A percentile compares a stretch with the other conserved stretches of the same genome.
Evolutionary conservation across 345 rosid species (phyloP).

Genomic region (Boechera stricta): DNA sequence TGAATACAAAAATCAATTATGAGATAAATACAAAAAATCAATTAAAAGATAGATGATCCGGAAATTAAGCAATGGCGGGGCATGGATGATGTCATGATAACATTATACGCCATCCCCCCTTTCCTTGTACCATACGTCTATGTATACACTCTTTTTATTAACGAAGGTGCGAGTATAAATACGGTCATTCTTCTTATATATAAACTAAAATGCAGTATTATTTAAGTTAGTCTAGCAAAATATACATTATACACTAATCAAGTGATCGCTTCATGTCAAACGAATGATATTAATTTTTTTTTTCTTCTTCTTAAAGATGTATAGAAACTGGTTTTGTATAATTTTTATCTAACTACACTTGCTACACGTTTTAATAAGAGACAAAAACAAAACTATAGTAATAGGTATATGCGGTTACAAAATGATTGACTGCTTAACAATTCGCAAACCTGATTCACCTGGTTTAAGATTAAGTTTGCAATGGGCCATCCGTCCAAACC

Average conservation of each 20-base stretch:
- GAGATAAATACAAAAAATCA: conserved; percentile 29
- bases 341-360: too few relatives aligned
- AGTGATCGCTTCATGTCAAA: not conserved
- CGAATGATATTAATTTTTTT: not conserved
- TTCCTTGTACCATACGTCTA: conserved; percentile 26
- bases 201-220: not conserved
- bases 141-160: not conserved
- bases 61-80: conserved; percentile 35
- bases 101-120: conserved; percentile 3
- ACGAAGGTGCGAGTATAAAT: not conserved
- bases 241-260: not conserved
- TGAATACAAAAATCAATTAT: conserved; percentile 33
- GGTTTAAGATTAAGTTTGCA: not conserved
- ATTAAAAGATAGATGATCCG: conserved; percentile 33
- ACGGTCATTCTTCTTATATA: not conserved
- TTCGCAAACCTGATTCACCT: not conserved
- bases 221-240: not conserved
- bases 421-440: conserved; percentile 5
- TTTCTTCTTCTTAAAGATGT: not conserved
- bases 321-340: not conserved
- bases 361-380: not conserved
- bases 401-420: not conserved
- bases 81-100: conserved; percentile 38
- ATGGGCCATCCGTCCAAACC: not conserved
- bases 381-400: not conserved